phyloP scores from a whole-genome alignment of 1,284 basidiomycete genomes.

The Moniliophthora roreri region DNA sequence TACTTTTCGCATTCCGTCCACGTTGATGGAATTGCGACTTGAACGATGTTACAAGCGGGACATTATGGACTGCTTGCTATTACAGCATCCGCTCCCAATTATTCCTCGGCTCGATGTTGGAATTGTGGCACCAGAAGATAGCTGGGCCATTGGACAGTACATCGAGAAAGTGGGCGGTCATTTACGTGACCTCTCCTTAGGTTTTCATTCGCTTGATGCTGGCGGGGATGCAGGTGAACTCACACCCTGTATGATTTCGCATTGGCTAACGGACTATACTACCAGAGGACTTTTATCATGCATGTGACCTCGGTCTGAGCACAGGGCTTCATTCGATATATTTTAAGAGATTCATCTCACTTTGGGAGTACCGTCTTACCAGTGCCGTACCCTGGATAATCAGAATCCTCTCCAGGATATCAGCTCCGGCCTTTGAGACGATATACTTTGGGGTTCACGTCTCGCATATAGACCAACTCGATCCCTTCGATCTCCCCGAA shows the following conservation, averaged over 20 bases:
- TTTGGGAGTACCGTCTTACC: constrained; percentile 10
- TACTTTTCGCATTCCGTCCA: constrained; percentile 5
- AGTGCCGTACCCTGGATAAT: constrained; percentile 14
- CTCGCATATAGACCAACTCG: background rate
- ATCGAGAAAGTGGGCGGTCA: constrained; percentile 14
- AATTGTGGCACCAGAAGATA: constrained; percentile 19
- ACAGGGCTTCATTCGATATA: constrained; percentile 5
- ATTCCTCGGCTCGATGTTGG: constrained; percentile 21
- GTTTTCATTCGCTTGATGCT: constrained; percentile 24
- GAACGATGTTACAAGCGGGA: constrained; percentile 24
- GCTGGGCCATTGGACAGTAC: constrained; percentile 20
- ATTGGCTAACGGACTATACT: background rate
- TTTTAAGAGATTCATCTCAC: constrained; percentile 10
- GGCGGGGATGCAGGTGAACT: constrained; percentile 25
- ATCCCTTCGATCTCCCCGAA: background rate
- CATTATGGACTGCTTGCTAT: constrained; percentile 20
- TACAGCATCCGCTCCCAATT: constrained; percentile 15
- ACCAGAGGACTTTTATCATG: constrained; percentile 15
- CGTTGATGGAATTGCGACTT: constrained; percentile 15
- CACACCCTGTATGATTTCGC: background rate
- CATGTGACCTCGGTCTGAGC: constrained; percentile 8
- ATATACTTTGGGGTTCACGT: constrained; percentile 10
- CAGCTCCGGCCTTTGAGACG: background rate
- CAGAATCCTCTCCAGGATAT: constrained; percentile 9
- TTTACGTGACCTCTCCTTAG: constrained; percentile 18